Evolutionary conservation across 345 rosid species (phyloP).

Genomic region (Physaria fendleri): DNA sequence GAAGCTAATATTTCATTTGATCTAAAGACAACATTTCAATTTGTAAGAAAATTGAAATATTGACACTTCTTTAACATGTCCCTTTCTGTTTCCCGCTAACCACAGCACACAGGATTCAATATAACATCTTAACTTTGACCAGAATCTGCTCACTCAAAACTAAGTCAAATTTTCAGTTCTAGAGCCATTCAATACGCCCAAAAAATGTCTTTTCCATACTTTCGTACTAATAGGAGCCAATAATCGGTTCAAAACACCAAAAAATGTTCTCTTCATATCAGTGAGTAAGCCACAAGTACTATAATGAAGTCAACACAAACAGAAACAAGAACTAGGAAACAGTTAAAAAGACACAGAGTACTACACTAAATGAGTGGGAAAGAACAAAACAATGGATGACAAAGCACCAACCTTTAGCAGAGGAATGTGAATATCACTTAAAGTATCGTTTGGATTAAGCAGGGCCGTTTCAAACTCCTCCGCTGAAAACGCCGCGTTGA

Average conservation of each 20-base stretch:
- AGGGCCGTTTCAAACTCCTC: slow-evolving; percentile 98
- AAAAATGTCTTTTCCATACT: neutral
- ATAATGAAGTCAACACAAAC: neutral
- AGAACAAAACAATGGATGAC: neutral
- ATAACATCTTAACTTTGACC: neutral
- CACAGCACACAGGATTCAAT: neutral
- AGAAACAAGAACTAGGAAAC: neutral
- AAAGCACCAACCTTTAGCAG: slow-evolving; percentile 77
- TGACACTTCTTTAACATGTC: neutral
- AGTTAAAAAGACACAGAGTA: neutral
- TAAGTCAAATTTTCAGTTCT: neutral
- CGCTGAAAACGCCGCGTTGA: slow-evolving; percentile 75
- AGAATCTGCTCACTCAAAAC: neutral
- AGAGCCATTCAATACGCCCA: neutral
- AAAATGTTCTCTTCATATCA: slow-evolving; percentile 1
- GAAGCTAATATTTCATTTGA: neutral
- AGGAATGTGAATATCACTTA: slow-evolving; percentile 91
- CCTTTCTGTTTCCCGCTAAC: neutral
- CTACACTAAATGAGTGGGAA: slow-evolving; percentile 8
- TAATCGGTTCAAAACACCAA: neutral
- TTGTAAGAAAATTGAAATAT: neutral
- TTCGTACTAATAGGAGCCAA: neutral
- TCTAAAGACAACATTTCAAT: neutral
- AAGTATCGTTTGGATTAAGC: slow-evolving; percentile 79
- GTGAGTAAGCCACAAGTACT: slow-evolving; percentile 8